Conservation (phyloP, 208 protist genomes). For the Crithidia expoeki region DNA sequence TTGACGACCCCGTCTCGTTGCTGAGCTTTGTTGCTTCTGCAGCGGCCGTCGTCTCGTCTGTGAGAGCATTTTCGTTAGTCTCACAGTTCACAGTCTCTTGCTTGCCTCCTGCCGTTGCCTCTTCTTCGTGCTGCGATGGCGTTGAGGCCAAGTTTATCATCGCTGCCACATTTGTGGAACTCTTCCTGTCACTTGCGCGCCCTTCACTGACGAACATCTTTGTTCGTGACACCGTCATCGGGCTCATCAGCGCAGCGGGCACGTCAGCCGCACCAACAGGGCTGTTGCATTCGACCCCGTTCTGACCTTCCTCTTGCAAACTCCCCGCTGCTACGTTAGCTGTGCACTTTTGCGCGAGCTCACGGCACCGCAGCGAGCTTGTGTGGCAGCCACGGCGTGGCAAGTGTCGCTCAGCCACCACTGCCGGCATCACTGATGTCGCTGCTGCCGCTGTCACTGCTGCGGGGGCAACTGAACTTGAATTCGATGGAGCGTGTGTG, state of each 20-base stretch:
- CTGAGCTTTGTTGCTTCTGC: too few relatives aligned
- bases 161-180: not conserved
- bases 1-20: too few relatives aligned
- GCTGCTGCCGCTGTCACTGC: not conserved
- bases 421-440: not conserved
- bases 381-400: slow-evolving; percentile 1
- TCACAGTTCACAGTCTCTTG: not conserved
- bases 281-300: too few relatives aligned
- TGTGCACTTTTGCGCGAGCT: not conserved
- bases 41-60: too few relatives aligned
- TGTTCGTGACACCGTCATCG: not conserved
- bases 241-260: not conserved
- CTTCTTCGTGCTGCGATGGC: too few relatives aligned
- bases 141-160: not conserved
- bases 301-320: too few relatives aligned
- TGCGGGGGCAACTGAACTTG: not conserved
- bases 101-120: too few relatives aligned
- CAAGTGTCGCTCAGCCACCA: not conserved
- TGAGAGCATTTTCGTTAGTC: too few relatives aligned
- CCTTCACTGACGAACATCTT: not conserved
- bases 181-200: not conserved
- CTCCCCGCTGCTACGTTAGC: not conserved
- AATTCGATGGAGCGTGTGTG: too few relatives aligned
- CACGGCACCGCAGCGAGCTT: not conserved
- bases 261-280: not conserved